Evolutionary conservation across 768 basidiomycete genomes (phyloP), one percentile per base, ranked within the genome.

Genomic region (Mycena floridula): DNA sequence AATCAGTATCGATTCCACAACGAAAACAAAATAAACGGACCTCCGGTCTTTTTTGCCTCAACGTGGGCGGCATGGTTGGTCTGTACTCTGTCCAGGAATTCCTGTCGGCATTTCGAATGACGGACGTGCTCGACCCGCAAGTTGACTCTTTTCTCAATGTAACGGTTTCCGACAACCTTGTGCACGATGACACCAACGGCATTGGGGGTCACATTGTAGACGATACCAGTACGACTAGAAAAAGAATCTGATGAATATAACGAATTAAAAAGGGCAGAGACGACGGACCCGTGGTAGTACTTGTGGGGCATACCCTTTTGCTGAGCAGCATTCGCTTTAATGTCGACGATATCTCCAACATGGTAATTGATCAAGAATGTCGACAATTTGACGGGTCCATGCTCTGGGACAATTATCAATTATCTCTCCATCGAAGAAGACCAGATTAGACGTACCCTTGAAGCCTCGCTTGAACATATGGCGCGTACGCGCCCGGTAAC

Each of bases 271-370:
- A 21, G 26, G 30, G 32, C 13, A 22, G 35, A 37, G 26, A 23
- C 8, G 16, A 81, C 90, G 56, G 52, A 93, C 92, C 89, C 91
- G 58, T 93, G 91, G 77, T 93, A 93, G 80, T 79, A 94, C 72
- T 97, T 97, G 79, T 97, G 95, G 66, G 94, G 94, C 92, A 98
- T 96, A 69, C 96, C 96, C 86, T 94, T 95, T 82, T 99, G 96
- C 70, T 96, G 89, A 36, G 96, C 90, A 48, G 94, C 81, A 63
- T 99, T 98, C 55, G 95, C 95, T 76, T 96, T 97, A 81, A 99
- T 98, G 73, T 99, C 96, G 58, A 99, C 96, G 57, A 98, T 96
- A 65, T 99, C 96, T 51, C 96, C 96, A 54, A 98, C 82, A 54
- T 81, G 81, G 82, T 87, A 99, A 73, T 82, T 82, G 69, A 85